Evolutionary conservation across 768 basidiomycete genomes (phyloP), one percentile per base, ranked within the genome.

Genomic region (Fomitopsis serialis): DNA sequence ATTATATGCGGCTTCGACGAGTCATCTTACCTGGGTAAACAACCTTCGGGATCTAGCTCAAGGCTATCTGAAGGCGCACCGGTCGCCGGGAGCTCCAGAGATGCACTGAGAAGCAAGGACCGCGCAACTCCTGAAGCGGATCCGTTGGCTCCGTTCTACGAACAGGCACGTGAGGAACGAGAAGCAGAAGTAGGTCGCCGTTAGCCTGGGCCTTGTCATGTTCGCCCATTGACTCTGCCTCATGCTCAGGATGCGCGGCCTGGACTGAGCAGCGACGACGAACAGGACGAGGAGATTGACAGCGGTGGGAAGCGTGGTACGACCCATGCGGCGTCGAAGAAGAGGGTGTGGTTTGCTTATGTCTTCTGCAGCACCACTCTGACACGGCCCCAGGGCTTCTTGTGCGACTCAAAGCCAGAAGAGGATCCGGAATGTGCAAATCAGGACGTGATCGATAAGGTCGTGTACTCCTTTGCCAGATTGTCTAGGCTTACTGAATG

Each of bases 371-470:
- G 47, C 22, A 13, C 17, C 11, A 11, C 10, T 11, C 21, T 45
- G 13, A 29, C 46, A 11, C n/a, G n/a, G 46, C 4, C 46, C 5
- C 48, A 89, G 85, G 81, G 80, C n/a, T 91, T 80, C 68, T 70
- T 80, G 13, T 87, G 85, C 62, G 87, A 91, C 57, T 68, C 69
- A 15, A 78, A 77, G 58, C 29, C 29, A 11, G 71, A 72, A 24
- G 61, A 32, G 63, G 43, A 44, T 62, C 53, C 59, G 55, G 13
- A 60, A 50, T 63, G 3, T 82, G 80, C 73, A 2, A 92, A 92
- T 62, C 84, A 90, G 64, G 79, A 85, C 59, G 78, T 92, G 45
- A 75, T 89, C 29, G 83, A 85, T 61, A 89, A 88, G 76, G 89
- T 82, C 57, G 29, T 23, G 63, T 45, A 17, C 32, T 24, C 24